Evolutionary conservation across 352 stramenopile species (phyloP).

Genomic region (Pythium rhizo-oryzae): DNA sequence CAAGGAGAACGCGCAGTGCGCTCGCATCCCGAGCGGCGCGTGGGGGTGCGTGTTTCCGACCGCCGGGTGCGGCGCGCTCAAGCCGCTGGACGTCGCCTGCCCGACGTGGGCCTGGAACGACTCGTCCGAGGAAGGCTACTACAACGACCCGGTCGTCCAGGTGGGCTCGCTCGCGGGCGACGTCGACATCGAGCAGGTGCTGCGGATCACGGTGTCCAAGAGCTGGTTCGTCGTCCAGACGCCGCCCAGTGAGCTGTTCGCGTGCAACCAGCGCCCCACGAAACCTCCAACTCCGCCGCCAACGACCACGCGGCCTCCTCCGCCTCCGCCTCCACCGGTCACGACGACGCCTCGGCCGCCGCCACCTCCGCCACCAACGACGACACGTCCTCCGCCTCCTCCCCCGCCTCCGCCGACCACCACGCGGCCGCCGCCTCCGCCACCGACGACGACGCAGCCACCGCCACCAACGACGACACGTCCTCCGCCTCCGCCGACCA

Average conservation of each 20-base stretch:
- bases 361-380: neutral
- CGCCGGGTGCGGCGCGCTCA: constrained; percentile 18
- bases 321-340: neutral
- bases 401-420: neutral
- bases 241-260: constrained; percentile 11
- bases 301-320: neutral
- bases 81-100: constrained; percentile 17
- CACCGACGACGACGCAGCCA: constrained; percentile 6
- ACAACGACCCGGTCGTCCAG: neutral
- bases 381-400: neutral
- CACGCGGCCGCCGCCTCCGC: neutral
- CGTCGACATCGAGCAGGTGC: constrained; percentile 15
- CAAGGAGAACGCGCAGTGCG: constrained; percentile 35
- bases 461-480: neutral
- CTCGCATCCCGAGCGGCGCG: constrained; percentile 21
- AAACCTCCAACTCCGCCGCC: neutral
- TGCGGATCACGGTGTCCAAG: neutral
- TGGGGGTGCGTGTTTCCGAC: constrained; percentile 40
- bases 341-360: constrained; percentile 7
- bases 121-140: constrained; percentile 16
- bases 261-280: constrained; percentile 16
- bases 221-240: constrained; percentile 45
- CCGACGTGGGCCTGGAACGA: constrained; percentile 34
- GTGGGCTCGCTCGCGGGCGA: neutral
- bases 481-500: neutral